Base-by-base conservation (phyloP, 78 protist species). In the Speleostelium caveatum region DNA sequence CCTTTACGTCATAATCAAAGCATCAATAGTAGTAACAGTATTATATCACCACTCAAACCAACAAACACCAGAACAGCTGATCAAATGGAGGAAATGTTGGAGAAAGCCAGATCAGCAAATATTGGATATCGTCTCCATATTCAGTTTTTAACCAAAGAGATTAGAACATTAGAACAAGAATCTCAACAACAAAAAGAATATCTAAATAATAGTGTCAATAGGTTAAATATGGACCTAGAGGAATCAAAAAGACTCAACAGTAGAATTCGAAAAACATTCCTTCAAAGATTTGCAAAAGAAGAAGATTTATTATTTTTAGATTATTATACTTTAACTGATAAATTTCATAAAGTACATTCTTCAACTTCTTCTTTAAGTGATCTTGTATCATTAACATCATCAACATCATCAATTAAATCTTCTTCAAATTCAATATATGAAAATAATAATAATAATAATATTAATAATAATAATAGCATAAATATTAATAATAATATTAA, bases 51-150 rank as follows among this genome's bases (percentile, higher is more conserved):
- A 14, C 6, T 14, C 10, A 45, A 45, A 10, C 10, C 53, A 45
- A 45, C 53, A 14, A 10, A 6, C 6, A 45, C 51, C 16, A 41
- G 22, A 4, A 53, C 36, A 26, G 24, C n/a, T 49, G 77, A 79
- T 17, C 88, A 79, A 56, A 30, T 71, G 0, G 91, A 83, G 24
- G 91, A 83, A 2, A 83, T 83, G 91, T 45, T 83, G 56, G 91
- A 83, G 16, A 67, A 60, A n/a, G 77, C 91, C 3, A 69, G 91
- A 49, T 26, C 91, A 0, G 91, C 91, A 0, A 73, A 72, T 22
- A 63, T 83, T 67, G 91, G 91, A 2, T 83, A 69, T 24, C n/a
- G 68, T 38, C 55, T 83, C 8, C 78, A 73, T 33, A 83, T 68
- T 83, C 91, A 69, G 41, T 83, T 83, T 28, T 35, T 83, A 3